Evolutionary conservation across 345 rosid species (phyloP), one percentile per base, ranked within the genome.

Genomic region (Salix caprea): DNA sequence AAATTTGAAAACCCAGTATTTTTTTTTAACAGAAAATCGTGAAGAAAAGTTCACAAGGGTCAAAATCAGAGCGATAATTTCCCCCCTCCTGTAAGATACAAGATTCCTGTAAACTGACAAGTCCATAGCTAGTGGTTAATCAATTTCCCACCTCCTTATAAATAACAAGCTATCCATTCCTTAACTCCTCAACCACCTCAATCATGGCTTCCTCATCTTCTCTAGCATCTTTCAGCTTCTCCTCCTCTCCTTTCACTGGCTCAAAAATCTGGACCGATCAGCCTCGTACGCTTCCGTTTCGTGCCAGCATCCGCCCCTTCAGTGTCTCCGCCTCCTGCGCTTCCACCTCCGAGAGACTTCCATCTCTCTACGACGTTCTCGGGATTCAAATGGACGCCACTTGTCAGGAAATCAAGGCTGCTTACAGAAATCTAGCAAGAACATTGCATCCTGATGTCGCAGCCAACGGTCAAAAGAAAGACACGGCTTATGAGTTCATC

Each of bases 391-490:
- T 15, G 54, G 90, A 87, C 8, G 93, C 96, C 77, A 77, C 87
- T 34, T 75, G 77, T 69, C 86, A 78, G 72, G 96, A 91, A 64
- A 88, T 91, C 82, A 91, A 90, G 80, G 21, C 90, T 19, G 93
- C 96, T 26, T 91, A 91, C 78, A 62, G 96, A 79, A 79, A 74
- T 73, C 60, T 91, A 68, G 93, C 93, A 13, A 82, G 96, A 62
- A 79, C 79, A 13, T 74, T 88, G 67, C 96, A 91, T 71, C 96
- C 96, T 10, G 96, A 91, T 56, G 92, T 84, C 5, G 87, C 87
- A 2, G 77, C 83, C 3, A 39, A 61, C 74, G 26, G 70, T 44
- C 78, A 68, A 37, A 74, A 66, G 36, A 73, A 78, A 61, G 46
- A 36, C 39, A 11, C 79, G 6, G 85, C 82, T 2, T 34, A 67